These are phyloP conservation scores for Scutellospora calospora DNA, from an alignment of 371 early-diverging fungal genomes.

Conservation along the genomic window DNA sequence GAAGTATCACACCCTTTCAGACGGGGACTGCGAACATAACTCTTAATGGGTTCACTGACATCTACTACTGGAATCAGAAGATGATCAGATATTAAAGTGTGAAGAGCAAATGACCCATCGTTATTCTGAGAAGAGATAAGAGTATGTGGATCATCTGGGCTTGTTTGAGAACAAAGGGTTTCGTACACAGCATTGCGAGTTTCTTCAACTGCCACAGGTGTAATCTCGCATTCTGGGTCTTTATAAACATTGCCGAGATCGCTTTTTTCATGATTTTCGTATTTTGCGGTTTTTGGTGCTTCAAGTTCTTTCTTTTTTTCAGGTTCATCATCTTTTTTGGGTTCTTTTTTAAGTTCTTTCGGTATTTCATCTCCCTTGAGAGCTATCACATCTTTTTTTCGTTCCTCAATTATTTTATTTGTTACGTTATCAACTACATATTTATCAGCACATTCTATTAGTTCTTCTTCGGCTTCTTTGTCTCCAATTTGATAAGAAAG, in stretches of 20 bases:
- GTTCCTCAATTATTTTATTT: not conserved
- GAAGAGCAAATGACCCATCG: constrained; percentile 9
- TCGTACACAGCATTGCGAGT: not conserved
- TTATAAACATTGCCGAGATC: not conserved
- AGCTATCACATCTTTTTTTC: not conserved
- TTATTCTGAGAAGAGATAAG: not conserved
- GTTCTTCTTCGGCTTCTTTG: not conserved
- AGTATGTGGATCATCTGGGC: not conserved
- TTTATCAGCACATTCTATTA: not conserved
- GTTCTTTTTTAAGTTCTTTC: not conserved
- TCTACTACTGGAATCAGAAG: not conserved
- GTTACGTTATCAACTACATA: constrained; percentile 14
- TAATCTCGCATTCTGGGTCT: not conserved
- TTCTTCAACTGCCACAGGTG: not conserved
- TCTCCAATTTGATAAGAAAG: not conserved
- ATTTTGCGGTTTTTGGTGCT: not conserved
- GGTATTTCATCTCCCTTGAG: not conserved
- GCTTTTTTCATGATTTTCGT: not conserved
- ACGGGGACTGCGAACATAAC: not conserved
- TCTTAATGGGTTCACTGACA: not conserved
- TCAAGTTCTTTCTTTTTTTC: not conserved
- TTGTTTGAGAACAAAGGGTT: not conserved
- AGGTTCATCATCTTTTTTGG: not conserved
- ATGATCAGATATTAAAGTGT: not conserved
- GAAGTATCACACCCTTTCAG: too few species aligned